Conservation (phyloP, 306 rosid genomes). For the Lotus japonicus region DNA sequence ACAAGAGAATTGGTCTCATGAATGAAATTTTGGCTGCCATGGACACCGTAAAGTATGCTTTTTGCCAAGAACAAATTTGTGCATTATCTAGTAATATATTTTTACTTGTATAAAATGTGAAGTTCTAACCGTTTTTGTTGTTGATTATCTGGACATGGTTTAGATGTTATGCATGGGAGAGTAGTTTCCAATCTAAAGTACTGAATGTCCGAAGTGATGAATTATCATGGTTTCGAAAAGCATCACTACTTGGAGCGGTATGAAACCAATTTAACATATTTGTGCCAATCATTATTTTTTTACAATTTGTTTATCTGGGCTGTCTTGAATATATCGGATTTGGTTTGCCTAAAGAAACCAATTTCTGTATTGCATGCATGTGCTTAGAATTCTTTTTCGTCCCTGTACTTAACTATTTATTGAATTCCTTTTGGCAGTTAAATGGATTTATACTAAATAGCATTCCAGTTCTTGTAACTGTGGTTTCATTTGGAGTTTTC, state of each 20-base stretch:
- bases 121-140: conserved; percentile 19
- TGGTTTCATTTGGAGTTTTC: conserved; percentile 89
- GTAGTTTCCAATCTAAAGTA: conserved; percentile 86
- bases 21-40: conserved; percentile 96
- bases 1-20: conserved; percentile 97
- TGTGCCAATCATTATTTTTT: conserved; percentile 2
- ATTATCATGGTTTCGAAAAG: conserved; percentile 79
- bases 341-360: not conserved
- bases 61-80: not conserved
- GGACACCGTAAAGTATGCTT: conserved; percentile 90
- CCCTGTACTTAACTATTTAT: not conserved
- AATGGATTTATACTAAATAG: conserved; percentile 82
- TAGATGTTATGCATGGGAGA: conserved; percentile 98
- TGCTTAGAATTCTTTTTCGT: conserved; percentile 2
- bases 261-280: conserved; percentile 16
- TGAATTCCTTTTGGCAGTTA: conserved; percentile 47
- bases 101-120: not conserved
- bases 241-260: conserved; percentile 88
- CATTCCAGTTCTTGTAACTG: conserved; percentile 88
- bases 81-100: not conserved
- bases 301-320: conserved; percentile 3
- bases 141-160: conserved; percentile 33
- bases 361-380: not conserved
- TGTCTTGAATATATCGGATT: not conserved
- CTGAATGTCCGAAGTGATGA: conserved; percentile 61